Evolutionary conservation across 768 basidiomycete species (phyloP).

Genomic region (Candolleomyces eurysporus): DNA sequence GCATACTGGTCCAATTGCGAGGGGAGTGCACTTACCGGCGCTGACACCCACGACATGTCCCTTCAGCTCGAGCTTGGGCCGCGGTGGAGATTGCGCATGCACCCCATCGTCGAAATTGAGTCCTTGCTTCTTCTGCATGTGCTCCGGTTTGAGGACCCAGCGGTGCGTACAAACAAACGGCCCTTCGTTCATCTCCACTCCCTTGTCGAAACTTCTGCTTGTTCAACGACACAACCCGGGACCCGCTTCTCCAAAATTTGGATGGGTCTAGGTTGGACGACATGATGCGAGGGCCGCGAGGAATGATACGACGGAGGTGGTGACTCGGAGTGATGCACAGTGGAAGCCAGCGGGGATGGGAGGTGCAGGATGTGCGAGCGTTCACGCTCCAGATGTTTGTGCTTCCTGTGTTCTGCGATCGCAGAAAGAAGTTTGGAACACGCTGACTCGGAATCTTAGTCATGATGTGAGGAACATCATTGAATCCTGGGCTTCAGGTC

Average conservation of each 20-base stretch:
- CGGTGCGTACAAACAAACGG: conserved; percentile 57
- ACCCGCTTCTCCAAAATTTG: conserved; percentile 53
- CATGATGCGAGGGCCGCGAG: conserved; percentile 52
- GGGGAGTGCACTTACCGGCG: conserved; percentile 32
- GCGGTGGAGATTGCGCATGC: background rate
- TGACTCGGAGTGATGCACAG: conserved; percentile 40
- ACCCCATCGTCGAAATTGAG: background rate
- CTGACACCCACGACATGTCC: conserved; percentile 44
- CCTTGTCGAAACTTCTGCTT: conserved; percentile 61
- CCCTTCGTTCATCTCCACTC: conserved; percentile 61
- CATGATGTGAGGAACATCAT: conserved; percentile 46
- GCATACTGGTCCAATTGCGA: too few species aligned
- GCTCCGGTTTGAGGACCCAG: conserved; percentile 50
- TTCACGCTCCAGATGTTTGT: background rate
- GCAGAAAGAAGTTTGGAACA: conserved; percentile 32
- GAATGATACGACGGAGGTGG: conserved; percentile 57
- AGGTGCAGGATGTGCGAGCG: conserved; percentile 16
- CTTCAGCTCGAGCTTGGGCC: conserved; percentile 23
- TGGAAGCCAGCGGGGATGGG: conserved; percentile 29
- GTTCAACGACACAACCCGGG: conserved; percentile 57
- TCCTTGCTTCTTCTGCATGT: conserved; percentile 3
- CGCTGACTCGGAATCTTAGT: conserved; percentile 51
- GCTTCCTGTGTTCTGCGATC: background rate
- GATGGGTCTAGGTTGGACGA: conserved; percentile 56
- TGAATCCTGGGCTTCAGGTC: conserved; percentile 26